Base-by-base conservation (phyloP, 306 rosid genomes). In the Oxytropis ochrocephala region DNA sequence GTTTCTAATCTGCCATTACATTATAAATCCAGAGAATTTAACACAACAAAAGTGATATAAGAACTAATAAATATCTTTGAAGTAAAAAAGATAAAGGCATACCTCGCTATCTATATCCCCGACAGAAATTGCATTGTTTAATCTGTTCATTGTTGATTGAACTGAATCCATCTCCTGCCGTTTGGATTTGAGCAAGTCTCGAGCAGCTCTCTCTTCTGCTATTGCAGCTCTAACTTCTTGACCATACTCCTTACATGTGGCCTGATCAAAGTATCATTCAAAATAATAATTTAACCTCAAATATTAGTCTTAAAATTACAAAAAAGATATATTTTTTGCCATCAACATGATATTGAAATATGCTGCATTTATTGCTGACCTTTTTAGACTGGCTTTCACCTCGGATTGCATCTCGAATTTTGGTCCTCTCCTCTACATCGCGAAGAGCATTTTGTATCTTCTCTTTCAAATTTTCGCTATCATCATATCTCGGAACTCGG, bases 71-170 rank as follows among this genome's bases (percentile, higher is more conserved):
- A 62, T 39, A 55, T 32, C 29, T 33, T 48, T 38, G 1, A 17
- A 70, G 30, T 30, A 41, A 60, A 55, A 48, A 71, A 53, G 71
- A 27, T 29, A 67, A 42, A 60, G 2, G 14, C 85, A 86, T 79
- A 91, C 97, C 84, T 81, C 82, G 63, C 10, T 75, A 80, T 78
- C 88, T 72, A 91, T 85, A 79, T 89, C 94, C 61, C 80, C 96
- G 41, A 91, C 78, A 63, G 89, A 83, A 24, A 74, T 77, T 68
- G 88, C 89, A 79, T 83, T 81, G 82, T 87, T 91, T 67, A 87
- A 84, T 82, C 78, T 87, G 78, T 69, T 82, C 67, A 80, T 55
- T 75, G 61, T 74, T 62, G 82, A 77, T 51, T 87, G 91, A 82
- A 82, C 82, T 55, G 88, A 70, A 84, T 91, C 97, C 70, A 91